These are phyloP conservation scores for Wickerhamiella kazuoi DNA, from an alignment of 805 yeast species.

Conservation along the genomic window DNA sequence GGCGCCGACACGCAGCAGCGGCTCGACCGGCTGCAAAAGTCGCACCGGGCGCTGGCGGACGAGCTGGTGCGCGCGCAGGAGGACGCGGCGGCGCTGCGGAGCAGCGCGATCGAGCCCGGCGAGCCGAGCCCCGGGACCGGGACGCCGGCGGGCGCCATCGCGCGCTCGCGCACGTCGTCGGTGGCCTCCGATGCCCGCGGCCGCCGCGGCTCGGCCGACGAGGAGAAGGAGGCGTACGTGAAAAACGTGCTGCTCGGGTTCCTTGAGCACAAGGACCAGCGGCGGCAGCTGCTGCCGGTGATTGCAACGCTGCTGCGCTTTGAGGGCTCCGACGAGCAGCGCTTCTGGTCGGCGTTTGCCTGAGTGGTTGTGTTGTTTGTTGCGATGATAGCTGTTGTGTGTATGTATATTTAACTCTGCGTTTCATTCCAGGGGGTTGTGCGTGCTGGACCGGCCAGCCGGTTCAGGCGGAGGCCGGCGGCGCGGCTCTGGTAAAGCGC, in stretches of 20 bases:
- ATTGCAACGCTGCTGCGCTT: conserved; percentile 56
- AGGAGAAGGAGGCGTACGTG: conserved; percentile 51
- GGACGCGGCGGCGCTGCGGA: conserved; percentile 11
- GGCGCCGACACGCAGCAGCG: conserved; percentile 22
- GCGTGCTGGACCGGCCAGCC: too few species aligned
- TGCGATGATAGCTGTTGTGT: background rate
- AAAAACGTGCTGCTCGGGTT: conserved; percentile 85
- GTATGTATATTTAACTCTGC: background rate
- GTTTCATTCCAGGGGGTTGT: too few species aligned
- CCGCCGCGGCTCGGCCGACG: conserved; percentile 5
- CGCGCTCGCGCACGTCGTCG: conserved; percentile 4
- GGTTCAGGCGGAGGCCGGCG: too few species aligned
- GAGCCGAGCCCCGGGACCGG: too few species aligned
- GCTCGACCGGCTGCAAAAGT: conserved; percentile 21
- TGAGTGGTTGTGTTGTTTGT: background rate
- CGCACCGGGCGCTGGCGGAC: conserved; percentile 19
- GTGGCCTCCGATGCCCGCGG: conserved; percentile 1
- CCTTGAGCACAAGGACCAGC: conserved; percentile 81
- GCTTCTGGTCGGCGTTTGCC: conserved; percentile 27
- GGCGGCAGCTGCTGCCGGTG: conserved; percentile 72
- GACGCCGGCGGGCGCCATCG: background rate
- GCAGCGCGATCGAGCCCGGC: conserved; percentile 1
- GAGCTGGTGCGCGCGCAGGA: conserved; percentile 19
- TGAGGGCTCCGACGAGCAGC: conserved; percentile 52
- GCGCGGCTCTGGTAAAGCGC: background rate